These are phyloP conservation scores for Backusella macrospora DNA, from an alignment of 192 early-diverging fungal species.

Conservation along the genomic window DNA sequence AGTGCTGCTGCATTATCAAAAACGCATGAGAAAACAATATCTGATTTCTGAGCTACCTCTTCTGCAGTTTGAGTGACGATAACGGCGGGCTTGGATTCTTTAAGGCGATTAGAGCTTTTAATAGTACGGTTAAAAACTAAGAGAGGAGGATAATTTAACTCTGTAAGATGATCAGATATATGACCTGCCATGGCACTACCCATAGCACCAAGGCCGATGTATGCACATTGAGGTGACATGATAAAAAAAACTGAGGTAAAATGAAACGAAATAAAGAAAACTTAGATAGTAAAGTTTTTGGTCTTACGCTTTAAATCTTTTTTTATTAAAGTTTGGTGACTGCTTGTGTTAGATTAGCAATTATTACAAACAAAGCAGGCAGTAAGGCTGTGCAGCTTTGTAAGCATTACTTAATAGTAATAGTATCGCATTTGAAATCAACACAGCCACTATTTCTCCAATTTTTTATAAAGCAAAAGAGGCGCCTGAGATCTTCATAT, in stretches of 20 bases:
- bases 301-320: not conserved
- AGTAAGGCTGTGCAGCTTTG: not conserved
- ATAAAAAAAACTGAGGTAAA: not conserved
- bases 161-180: slow-evolving; percentile 22
- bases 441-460: not conserved
- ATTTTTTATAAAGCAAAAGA: not conserved
- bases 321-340: slow-evolving; percentile 8
- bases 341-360: not conserved
- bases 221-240: slow-evolving; percentile 46
- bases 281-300: not conserved
- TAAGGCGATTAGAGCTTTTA: slow-evolving; percentile 45
- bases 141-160: slow-evolving; percentile 36
- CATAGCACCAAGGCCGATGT: slow-evolving; percentile 68
- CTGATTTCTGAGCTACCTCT: slow-evolving; percentile 43
- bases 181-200: slow-evolving; percentile 56
- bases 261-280: not conserved
- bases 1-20: slow-evolving; percentile 62
- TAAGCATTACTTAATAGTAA: not conserved
- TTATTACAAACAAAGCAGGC: slow-evolving; percentile 1
- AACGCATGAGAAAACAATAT: slow-evolving; percentile 66
- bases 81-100: slow-evolving; percentile 41
- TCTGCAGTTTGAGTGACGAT: slow-evolving; percentile 36
- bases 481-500: no score
- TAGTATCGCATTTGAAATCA: not conserved
- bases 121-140: slow-evolving; percentile 68